phyloP scores from a whole-genome alignment of 257 asterid species.

The Nicotiana otophora region DNA sequence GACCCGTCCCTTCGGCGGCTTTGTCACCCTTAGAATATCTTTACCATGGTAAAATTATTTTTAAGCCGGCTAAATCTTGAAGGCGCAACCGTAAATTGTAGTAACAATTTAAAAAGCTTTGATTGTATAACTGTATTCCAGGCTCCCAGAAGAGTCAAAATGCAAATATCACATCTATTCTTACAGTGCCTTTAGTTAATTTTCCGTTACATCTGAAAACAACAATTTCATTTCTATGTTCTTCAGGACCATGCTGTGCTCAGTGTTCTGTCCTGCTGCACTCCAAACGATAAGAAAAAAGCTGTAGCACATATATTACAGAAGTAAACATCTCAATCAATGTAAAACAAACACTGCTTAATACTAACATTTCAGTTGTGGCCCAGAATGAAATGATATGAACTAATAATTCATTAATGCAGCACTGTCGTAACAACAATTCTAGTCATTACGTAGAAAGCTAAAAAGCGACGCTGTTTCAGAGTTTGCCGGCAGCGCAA shows the following conservation, averaged over 20 bases:
- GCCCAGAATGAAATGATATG: background rate
- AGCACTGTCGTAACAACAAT: background rate
- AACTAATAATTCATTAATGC: background rate
- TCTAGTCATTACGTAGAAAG: background rate
- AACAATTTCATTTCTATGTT: background rate
- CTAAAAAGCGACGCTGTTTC: slow-evolving; percentile 2
- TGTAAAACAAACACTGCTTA: background rate
- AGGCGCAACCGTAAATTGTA: background rate
- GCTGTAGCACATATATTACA: background rate
- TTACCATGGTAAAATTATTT: no score
- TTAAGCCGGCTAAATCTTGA: no score
- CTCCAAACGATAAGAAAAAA: background rate
- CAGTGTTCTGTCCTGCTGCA: background rate
- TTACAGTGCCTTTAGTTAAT: background rate
- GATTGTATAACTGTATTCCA: background rate
- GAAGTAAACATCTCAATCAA: background rate
- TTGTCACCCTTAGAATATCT: no score
- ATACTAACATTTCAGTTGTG: background rate
- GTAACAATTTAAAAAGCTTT: background rate
- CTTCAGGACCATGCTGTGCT: slow-evolving; percentile 1
- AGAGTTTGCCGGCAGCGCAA: background rate
- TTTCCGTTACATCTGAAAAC: background rate
- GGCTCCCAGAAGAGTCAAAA: background rate
- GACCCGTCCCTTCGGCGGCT: no score
- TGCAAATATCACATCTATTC: background rate